These are phyloP conservation scores for Athelia sp. DNA, from an alignment of 1,284 basidiomycete genomes.

Conservation along the genomic window DNA sequence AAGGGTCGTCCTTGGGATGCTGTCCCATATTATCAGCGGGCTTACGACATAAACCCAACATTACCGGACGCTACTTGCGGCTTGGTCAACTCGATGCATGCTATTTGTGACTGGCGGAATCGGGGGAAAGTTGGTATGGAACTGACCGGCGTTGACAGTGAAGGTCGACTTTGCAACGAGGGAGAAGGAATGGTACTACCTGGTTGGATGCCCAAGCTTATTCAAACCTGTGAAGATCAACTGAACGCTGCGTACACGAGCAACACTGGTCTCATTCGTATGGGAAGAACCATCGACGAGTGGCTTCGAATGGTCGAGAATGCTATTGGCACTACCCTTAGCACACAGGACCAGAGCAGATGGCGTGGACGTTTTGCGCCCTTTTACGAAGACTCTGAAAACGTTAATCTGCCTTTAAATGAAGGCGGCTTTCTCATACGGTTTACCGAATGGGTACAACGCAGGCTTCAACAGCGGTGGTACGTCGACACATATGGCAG, in stretches of 20 bases:
- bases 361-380: constrained; percentile 35
- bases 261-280: constrained; percentile 33
- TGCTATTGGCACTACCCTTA: constrained; percentile 23
- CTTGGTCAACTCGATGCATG: constrained; percentile 44
- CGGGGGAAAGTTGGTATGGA: not conserved
- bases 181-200: not conserved
- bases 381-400: constrained; percentile 30
- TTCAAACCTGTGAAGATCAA: constrained; percentile 42
- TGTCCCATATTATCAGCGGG: constrained; percentile 50
- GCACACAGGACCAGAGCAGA: constrained; percentile 21
- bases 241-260: constrained; percentile 35
- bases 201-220: constrained; percentile 44
- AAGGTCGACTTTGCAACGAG: no score
- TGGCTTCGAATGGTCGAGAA: constrained; percentile 40
- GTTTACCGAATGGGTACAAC: constrained; percentile 46
- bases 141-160: not conserved
- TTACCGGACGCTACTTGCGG: constrained; percentile 58
- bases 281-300: constrained; percentile 28
- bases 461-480: constrained; percentile 44
- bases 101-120: constrained; percentile 54
- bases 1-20: constrained; percentile 49
- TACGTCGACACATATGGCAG: constrained; percentile 40
- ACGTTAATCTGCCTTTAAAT: constrained; percentile 25
- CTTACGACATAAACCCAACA: constrained; percentile 44
- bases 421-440: constrained; percentile 52